Evolutionary conservation across 2,329 filamentous ascomycete species (phyloP).

Genomic region (Fusarium bactridioides): DNA sequence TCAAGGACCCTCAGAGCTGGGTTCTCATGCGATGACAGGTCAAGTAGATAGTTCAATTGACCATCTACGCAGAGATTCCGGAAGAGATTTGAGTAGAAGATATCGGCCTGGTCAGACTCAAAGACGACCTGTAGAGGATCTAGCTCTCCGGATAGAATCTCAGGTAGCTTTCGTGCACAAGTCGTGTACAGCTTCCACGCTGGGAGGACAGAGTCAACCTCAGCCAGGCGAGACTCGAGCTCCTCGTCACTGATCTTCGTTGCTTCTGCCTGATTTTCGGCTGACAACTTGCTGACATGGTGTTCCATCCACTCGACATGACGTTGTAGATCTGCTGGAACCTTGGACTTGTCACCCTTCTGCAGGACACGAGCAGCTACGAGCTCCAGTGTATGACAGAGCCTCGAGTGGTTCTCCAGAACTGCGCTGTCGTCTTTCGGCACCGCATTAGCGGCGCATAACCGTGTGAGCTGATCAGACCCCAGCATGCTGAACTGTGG

Average conservation of each 20-base stretch:
- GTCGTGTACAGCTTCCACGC: slow-evolving; percentile 6
- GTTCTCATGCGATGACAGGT: slow-evolving; percentile 1
- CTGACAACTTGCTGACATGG: background rate
- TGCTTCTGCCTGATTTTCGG: background rate
- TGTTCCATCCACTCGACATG: slow-evolving; percentile 7
- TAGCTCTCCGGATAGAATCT: background rate
- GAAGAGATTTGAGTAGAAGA: slow-evolving; percentile 5
- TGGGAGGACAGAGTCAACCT: background rate
- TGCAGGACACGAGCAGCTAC: background rate
- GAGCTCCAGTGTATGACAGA: background rate
- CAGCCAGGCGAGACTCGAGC: background rate
- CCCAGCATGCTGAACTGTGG: background rate
- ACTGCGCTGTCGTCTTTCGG: background rate
- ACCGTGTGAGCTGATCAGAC: background rate
- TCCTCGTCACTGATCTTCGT: background rate
- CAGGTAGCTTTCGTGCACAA: background rate
- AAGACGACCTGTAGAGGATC: slow-evolving; percentile 1
- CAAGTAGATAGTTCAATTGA: background rate
- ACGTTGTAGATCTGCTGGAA: background rate
- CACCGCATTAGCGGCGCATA: background rate
- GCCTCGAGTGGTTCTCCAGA: background rate
- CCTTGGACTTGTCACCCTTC: background rate
- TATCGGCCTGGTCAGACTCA: slow-evolving; percentile 1
- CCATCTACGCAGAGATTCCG: background rate
- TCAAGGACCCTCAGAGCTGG: background rate